Evolutionary conservation across 2,329 filamentous ascomycete species (phyloP), one percentile per base, ranked within the genome.

Genomic region (Diaporthe capsici): DNA sequence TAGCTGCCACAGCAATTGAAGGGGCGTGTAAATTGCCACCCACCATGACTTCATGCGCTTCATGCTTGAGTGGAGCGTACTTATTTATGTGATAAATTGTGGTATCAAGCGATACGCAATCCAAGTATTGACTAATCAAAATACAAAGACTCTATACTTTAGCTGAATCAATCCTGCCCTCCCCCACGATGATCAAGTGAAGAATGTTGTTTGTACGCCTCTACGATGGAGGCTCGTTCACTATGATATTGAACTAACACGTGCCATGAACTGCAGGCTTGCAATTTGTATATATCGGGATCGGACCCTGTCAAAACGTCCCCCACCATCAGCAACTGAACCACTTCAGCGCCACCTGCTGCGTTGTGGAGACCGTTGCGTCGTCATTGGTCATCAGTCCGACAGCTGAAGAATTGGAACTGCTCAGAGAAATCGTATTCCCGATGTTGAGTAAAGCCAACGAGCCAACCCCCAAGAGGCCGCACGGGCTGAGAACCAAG

Each of bases 401-500:
- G 31, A 55, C 61, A 13, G 75, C 73, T 15, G 47, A 74, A 8
- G 49, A 28, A 61, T 73, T 73, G 25, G 71, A 76, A 42, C 71
- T 68, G 15, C 73, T 73, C 22, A 77, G 20, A 42, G 75, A 73
- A 28, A 72, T 76, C 4, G 75, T 65, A 25, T 76, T 75, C 34
- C 53, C 68, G 9, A 73, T 42, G 20, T 65, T 73, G 31, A 73
- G 58, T 7, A 49, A 17, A 28, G 71, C 71, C 25, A 3, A 13
- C 58, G 79, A 84, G 76, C 84, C 84, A 7, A 65, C 10, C 3
- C 42, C 58, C 25, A 65, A 51, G 15, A 73, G 37, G 7, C 77
- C 75, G 34, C 77, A 78, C 1, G 73, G 71, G 51, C 73, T 61
- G 39, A 49, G 20, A 1, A 78, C 75, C 37, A 71, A 65, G 39